Evolutionary conservation across 306 rosid genomes (phyloP).

Genomic region (Pyrus betulifolia): DNA sequence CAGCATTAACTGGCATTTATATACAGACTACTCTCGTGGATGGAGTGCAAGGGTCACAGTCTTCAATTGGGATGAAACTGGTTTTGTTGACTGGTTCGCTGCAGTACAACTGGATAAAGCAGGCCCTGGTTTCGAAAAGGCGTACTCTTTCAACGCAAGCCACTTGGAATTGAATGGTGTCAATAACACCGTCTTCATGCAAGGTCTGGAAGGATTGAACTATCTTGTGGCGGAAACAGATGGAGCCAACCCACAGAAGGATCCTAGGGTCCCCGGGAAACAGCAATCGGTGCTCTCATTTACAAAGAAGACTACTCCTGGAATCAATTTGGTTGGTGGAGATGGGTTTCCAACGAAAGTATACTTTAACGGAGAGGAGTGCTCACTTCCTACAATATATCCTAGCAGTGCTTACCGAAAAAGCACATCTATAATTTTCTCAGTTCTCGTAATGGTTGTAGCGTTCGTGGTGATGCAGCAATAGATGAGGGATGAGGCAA

Average conservation of each 20-base stretch:
- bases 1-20: conserved; percentile 81
- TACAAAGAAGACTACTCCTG: conserved; percentile 70
- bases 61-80: conserved; percentile 83
- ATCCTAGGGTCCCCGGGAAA: conserved; percentile 92
- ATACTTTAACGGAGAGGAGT: conserved; percentile 90
- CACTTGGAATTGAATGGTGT: conserved; percentile 35
- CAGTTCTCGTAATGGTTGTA: conserved; percentile 23
- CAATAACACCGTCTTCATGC: conserved; percentile 72
- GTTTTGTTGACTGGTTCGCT: conserved; percentile 83
- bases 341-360: conserved; percentile 92
- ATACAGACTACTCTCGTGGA: conserved; percentile 62
- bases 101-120: conserved; percentile 84
- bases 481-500: conserved; percentile 10
- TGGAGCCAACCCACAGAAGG: conserved; percentile 53
- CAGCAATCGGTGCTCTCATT: conserved; percentile 92
- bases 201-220: conserved; percentile 65
- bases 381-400: conserved; percentile 57
- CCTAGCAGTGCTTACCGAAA: conserved; percentile 45
- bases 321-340: conserved; percentile 46
- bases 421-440: conserved; percentile 21
- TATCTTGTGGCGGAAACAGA: conserved; percentile 82
- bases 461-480: conserved; percentile 33
- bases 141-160: conserved; percentile 84
- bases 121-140: conserved; percentile 67
- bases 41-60: conserved; percentile 93